These are phyloP conservation scores for Hyphopichia fennica DNA, from an alignment of 1,139 yeast genomes.

Conservation along the genomic window DNA sequence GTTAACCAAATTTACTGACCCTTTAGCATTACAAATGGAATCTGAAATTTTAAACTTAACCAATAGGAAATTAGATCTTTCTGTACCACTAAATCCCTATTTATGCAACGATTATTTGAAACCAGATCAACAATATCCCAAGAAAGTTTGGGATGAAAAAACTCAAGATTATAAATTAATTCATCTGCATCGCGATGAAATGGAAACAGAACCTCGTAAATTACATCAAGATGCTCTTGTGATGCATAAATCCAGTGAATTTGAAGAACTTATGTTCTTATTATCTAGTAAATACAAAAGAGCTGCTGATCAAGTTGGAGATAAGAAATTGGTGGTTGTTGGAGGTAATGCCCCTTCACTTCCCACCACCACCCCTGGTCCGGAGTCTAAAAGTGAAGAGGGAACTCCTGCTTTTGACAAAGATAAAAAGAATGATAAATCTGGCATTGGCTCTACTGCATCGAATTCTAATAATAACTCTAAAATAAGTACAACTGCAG, in stretches of 20 bases:
- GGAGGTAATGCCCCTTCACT: constrained; percentile 27
- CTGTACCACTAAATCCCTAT: constrained; percentile 72
- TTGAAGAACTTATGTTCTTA: constrained; percentile 81
- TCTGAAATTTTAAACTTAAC: constrained; percentile 79
- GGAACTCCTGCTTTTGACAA: constrained; percentile 17
- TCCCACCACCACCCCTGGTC: constrained; percentile 18
- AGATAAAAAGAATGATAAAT: constrained; percentile 20
- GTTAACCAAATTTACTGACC: constrained; percentile 76
- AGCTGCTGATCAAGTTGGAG: constrained; percentile 35
- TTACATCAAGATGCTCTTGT: constrained; percentile 47
- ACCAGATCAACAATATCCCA: constrained; percentile 50
- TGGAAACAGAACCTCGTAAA: constrained; percentile 43
- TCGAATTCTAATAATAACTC: background rate
- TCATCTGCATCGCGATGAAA: constrained; percentile 48
- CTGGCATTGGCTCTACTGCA: constrained; percentile 1
- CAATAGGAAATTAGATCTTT: constrained; percentile 70
- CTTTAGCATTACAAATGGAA: constrained; percentile 74
- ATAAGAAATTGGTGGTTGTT: constrained; percentile 42
- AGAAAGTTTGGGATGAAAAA: constrained; percentile 39
- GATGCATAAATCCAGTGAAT: constrained; percentile 76
- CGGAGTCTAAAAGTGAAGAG: constrained; percentile 14
- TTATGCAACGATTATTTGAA: constrained; percentile 43
- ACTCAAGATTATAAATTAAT: constrained; percentile 31
- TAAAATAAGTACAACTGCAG: constrained; percentile 9
- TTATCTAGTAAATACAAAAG: constrained; percentile 42